phyloP scores from a whole-genome alignment of 164 flowering plant genomes.

The Nymphaea colorata region DNA sequence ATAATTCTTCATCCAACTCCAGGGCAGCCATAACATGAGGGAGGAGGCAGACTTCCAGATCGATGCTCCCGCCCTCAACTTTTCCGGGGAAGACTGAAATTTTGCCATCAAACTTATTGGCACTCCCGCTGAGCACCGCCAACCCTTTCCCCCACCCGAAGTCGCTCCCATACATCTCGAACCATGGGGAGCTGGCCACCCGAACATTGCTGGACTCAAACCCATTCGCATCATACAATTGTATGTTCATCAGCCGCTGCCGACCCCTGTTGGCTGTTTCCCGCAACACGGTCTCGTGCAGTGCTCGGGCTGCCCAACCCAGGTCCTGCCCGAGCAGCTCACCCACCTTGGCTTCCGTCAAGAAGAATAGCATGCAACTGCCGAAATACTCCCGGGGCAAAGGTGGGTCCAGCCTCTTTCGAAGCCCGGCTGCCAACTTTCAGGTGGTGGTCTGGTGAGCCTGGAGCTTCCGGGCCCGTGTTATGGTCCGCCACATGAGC shows the following conservation, averaged over 20 bases:
- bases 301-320: slow-evolving; percentile 18
- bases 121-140: slow-evolving; percentile 19
- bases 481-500: neutral
- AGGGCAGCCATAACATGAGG: slow-evolving; percentile 1
- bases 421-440: neutral
- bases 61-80: slow-evolving; percentile 2
- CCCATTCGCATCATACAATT: neutral
- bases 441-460: neutral
- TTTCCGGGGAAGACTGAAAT: neutral
- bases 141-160: slow-evolving; percentile 30
- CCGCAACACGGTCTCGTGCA: slow-evolving; percentile 19
- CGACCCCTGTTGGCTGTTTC: slow-evolving; percentile 4
- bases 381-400: no score
- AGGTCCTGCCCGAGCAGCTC: slow-evolving; percentile 14
- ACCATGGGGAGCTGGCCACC: slow-evolving; percentile 23
- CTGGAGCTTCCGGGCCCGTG: neutral
- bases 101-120: slow-evolving; percentile 17
- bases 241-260: no score
- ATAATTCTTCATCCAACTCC: slow-evolving; percentile 4
- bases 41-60: slow-evolving; percentile 2
- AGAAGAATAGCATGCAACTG: neutral
- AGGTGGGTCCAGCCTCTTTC: slow-evolving; percentile 1
- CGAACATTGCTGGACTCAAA: neutral
- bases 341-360: slow-evolving; percentile 7
- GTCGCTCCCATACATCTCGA: slow-evolving; percentile 5